phyloP scores from a whole-genome alignment of 306 rosid species.

The Dalbergia cochinchinensis region DNA sequence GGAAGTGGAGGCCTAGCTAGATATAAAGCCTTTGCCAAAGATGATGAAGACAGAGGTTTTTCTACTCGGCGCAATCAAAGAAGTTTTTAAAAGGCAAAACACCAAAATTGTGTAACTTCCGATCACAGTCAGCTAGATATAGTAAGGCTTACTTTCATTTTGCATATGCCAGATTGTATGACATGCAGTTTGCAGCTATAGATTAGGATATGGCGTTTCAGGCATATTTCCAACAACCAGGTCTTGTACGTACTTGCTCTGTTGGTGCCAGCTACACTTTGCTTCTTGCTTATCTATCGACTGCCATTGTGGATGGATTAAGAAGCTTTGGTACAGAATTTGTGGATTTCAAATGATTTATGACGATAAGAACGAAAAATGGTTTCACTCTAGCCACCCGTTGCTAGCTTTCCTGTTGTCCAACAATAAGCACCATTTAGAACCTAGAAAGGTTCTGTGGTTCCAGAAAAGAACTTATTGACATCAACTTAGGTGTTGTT shows the following conservation, averaged over 20 bases:
- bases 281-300: background rate
- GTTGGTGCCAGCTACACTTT: background rate
- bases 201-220: conserved; percentile 36
- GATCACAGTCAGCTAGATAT: conserved; percentile 20
- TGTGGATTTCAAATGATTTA: background rate
- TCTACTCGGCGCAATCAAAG: conserved; percentile 68
- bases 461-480: too few species aligned
- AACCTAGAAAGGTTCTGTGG: background rate
- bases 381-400: background rate
- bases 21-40: conserved; percentile 57
- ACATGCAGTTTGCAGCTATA: conserved; percentile 44
- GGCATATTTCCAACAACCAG: conserved; percentile 39
- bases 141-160: conserved; percentile 34
- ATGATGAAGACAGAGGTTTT: conserved; percentile 54
- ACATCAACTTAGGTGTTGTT: too few species aligned
- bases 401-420: background rate
- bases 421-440: background rate
- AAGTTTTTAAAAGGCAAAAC: conserved; percentile 54
- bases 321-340: background rate
- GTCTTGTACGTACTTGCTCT: background rate
- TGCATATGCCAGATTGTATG: conserved; percentile 43
- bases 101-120: conserved; percentile 1
- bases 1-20: conserved; percentile 77
- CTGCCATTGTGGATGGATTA: background rate
- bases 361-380: background rate